These are phyloP conservation scores for Talaromyces thailandensis DNA, from an alignment of 495 filamentous ascomycete genomes.

Conservation along the genomic window DNA sequence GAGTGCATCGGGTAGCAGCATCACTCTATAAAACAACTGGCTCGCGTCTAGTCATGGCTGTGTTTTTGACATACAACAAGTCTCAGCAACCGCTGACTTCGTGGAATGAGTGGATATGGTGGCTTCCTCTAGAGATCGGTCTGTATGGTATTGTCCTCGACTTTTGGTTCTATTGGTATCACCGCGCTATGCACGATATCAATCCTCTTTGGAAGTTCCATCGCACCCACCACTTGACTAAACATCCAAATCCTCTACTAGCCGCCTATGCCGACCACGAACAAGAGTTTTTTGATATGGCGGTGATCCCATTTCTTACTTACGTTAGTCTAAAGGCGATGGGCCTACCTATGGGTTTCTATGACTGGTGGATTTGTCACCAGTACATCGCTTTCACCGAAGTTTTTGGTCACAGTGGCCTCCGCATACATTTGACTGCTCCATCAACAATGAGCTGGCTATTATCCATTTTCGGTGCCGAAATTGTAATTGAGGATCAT, in stretches of 20 bases:
- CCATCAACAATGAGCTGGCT: constrained; percentile 22
- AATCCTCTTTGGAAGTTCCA: constrained; percentile 28
- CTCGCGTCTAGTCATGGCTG: constrained; percentile 25
- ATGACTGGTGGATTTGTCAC: constrained; percentile 34
- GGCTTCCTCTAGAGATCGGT: constrained; percentile 22
- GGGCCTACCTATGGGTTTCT: constrained; percentile 31
- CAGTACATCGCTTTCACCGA: constrained; percentile 28
- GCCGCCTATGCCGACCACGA: constrained; percentile 26
- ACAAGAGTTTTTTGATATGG: constrained; percentile 32
- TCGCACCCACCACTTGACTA: constrained; percentile 32
- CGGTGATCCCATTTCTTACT: constrained; percentile 25
- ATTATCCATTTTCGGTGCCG: constrained; percentile 18
- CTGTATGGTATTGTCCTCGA: constrained; percentile 29
- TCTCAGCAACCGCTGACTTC: not conserved
- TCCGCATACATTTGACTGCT: constrained; percentile 23
- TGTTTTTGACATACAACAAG: constrained; percentile 19
- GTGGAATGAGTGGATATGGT: constrained; percentile 36
- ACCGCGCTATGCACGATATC: constrained; percentile 27
- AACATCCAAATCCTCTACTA: constrained; percentile 29
- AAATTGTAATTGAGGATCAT: constrained; percentile 30
- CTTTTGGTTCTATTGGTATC: constrained; percentile 37
- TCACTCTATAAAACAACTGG: constrained; percentile 21
- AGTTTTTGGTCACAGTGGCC: constrained; percentile 25
- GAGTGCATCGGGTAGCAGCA: constrained; percentile 21
- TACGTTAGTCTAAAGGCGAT: constrained; percentile 22